Evolutionary conservation across 495 filamentous ascomycete species (phyloP).

Genomic region (Antarctomyces pellizariae): DNA sequence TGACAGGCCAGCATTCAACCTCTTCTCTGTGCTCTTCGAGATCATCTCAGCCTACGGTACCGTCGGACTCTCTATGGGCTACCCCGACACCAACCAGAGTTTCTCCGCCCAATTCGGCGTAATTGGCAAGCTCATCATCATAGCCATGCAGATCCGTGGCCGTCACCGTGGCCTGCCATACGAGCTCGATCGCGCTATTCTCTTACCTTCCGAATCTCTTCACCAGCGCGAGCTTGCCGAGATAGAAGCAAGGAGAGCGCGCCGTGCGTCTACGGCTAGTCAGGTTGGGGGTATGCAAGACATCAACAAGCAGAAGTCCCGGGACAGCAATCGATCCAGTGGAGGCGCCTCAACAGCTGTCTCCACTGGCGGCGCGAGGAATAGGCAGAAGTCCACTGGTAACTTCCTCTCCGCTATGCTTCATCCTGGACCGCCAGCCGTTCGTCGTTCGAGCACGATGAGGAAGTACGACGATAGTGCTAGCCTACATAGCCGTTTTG

Average conservation of each 20-base stretch:
- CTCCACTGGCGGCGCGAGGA: too few species aligned
- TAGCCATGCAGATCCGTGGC: slow-evolving; percentile 83
- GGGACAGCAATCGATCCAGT: too few species aligned
- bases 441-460: neutral
- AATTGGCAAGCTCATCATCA: slow-evolving; percentile 74
- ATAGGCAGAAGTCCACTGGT: too few species aligned
- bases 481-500: too few species aligned
- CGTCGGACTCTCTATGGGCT: slow-evolving; percentile 75
- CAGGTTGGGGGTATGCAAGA: too few species aligned
- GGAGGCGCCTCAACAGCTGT: too few species aligned
- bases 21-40: slow-evolving; percentile 75
- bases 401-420: slow-evolving; percentile 8
- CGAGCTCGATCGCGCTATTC: slow-evolving; percentile 71
- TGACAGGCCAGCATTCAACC: slow-evolving; percentile 34
- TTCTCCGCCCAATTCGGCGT: slow-evolving; percentile 60
- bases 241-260: too few species aligned
- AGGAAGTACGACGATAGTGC: neutral
- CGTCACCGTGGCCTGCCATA: slow-evolving; percentile 84
- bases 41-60: slow-evolving; percentile 86
- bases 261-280: too few species aligned
- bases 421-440: slow-evolving; percentile 8
- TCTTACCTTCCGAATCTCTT: slow-evolving; percentile 56
- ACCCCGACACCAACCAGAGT: slow-evolving; percentile 44
- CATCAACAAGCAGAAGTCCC: too few species aligned
- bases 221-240: too few species aligned